These are phyloP conservation scores for Stephanodiscus minutulus DNA, from an alignment of 108 stramenopile genomes.

Conservation along the genomic window DNA sequence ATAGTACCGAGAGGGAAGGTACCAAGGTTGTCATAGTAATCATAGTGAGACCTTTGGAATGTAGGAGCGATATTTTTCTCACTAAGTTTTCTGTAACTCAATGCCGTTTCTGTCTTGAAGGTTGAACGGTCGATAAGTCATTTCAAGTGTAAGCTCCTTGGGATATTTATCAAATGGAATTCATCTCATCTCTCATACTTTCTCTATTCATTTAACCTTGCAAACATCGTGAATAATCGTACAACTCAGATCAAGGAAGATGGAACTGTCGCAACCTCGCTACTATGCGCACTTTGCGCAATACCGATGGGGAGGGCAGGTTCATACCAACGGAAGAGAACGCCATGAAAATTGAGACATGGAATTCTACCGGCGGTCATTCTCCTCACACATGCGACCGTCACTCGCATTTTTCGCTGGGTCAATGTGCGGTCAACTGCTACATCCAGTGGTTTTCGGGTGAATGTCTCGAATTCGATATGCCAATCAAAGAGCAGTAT, in stretches of 20 bases:
- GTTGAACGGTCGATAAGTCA: slow-evolving; percentile 36
- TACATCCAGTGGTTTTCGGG: slow-evolving; percentile 48
- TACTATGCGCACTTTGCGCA: slow-evolving; percentile 5
- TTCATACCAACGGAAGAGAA: slow-evolving; percentile 33
- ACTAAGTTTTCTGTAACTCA: neutral
- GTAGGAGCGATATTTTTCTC: neutral
- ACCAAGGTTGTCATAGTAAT: neutral
- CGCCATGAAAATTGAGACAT: slow-evolving; percentile 30
- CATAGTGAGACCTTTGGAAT: too few relatives aligned
- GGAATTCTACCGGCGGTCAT: slow-evolving; percentile 33
- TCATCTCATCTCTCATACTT: neutral
- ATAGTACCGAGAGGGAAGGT: neutral
- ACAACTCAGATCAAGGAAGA: slow-evolving; percentile 32
- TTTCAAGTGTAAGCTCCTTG: slow-evolving; percentile 38
- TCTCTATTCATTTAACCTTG: neutral
- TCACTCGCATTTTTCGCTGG: slow-evolving; percentile 16
- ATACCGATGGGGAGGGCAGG: neutral
- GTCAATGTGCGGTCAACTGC: slow-evolving; percentile 47
- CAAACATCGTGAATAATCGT: neutral
- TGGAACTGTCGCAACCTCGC: slow-evolving; percentile 40
- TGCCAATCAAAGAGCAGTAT: slow-evolving; percentile 21
- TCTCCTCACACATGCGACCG: neutral
- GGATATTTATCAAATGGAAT: neutral
- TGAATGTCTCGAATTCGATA: slow-evolving; percentile 27
- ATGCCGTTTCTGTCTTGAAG: neutral